phyloP scores from a whole-genome alignment of 805 yeast species.

The Myxozyma neotropica region DNA sequence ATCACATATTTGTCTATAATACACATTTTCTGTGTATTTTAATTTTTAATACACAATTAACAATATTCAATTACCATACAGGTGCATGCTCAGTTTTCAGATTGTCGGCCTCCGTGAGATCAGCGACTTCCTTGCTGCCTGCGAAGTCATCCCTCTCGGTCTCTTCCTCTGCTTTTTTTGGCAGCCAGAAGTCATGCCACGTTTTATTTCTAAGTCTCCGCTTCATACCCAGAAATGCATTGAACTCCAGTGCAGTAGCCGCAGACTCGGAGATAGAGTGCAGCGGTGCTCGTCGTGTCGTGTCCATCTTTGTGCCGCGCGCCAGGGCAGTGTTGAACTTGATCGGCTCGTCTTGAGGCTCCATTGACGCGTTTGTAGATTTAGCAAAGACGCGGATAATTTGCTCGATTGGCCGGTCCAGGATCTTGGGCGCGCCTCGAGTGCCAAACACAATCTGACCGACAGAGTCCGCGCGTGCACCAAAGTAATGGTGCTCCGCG shows the following conservation, averaged over 20 bases:
- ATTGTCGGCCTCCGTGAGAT: neutral
- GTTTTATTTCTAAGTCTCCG: slow-evolving; percentile 38
- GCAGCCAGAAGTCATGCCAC: slow-evolving; percentile 44
- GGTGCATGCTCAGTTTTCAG: neutral
- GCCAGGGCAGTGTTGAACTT: slow-evolving; percentile 25
- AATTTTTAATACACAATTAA: neutral
- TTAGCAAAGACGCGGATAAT: slow-evolving; percentile 18
- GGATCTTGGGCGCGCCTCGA: slow-evolving; percentile 14
- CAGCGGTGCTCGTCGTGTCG: slow-evolving; percentile 17
- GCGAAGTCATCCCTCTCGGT: neutral
- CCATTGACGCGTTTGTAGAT: slow-evolving; percentile 11
- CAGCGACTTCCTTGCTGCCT: neutral
- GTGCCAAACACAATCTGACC: slow-evolving; percentile 30
- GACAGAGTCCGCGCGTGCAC: slow-evolving; percentile 12
- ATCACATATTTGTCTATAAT: too few relatives aligned
- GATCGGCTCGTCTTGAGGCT: slow-evolving; percentile 26
- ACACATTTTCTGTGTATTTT: too few relatives aligned
- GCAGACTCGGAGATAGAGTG: slow-evolving; percentile 35
- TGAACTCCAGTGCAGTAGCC: slow-evolving; percentile 37
- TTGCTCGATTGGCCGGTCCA: slow-evolving; percentile 19
- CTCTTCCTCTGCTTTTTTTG: slow-evolving; percentile 1
- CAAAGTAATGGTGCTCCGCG: neutral
- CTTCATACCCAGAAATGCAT: slow-evolving; percentile 37
- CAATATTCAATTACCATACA: neutral
- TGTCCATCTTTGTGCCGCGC: slow-evolving; percentile 14